Base-by-base conservation (phyloP, 495 filamentous ascomycete genomes). In the Podospora pseudoanserina region DNA sequence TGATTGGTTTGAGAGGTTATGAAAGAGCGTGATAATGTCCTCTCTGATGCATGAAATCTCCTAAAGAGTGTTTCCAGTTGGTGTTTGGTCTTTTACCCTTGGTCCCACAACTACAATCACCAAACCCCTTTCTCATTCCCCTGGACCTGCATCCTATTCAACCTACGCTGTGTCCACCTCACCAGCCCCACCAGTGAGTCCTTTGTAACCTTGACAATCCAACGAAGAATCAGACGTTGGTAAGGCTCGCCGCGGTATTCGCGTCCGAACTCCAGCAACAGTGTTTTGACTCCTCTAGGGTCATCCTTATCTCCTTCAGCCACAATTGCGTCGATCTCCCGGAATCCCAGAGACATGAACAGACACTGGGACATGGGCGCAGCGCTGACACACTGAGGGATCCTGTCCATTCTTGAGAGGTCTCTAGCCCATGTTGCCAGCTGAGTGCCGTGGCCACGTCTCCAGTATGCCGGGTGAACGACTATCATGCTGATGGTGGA, bases 381-480 rank as follows among this genome's bases (percentile, higher is more conserved):
- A 27, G 65, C 55, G 44, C 65, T 67, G 1, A 54, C 65, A 49
- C 65, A 67, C 26, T 67, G 65, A 11, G 65, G 58, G 16, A 67
- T 20, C 20, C 54, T 20, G 20, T 56, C 32, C 57, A 62, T 26
- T 11, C 20, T 32, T 3, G 65, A 54, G 19, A 67, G 39, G 55
- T 67, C 65, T 49, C 65, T 67, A 9, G 65, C 32, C 65, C 65
- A 67, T 20, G 57, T 63, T 28, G 59, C 59, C 58, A 67, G 32
- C 19, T 27, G 19, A 20, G 65, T 67, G 18, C 65, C 65, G n/a
- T 67, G 27, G 27, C 65, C 65, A 19, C 59, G 65, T 27, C 32
- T 62, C 65, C 65, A 67, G 65, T 67, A 67, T 5, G 65, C 65
- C 6, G 61, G 61, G 34, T 63, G 61, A 15, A 63, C 61, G 32